Conservation (phyloP, 2,329 filamentous ascomycete species). For the Ceratocystis smalleyi region DNA sequence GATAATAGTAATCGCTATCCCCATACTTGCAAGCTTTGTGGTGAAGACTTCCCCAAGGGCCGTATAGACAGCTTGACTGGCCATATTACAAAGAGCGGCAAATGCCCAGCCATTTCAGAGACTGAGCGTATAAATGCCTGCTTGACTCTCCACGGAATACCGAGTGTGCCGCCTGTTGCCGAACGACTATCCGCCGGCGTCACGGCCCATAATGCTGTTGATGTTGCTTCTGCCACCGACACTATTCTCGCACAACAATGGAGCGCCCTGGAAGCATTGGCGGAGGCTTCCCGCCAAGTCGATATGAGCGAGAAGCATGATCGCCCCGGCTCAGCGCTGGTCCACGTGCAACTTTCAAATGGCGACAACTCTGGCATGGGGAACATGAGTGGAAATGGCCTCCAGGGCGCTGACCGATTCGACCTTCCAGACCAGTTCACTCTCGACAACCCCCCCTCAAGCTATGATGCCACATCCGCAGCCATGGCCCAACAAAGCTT, state of each 20-base stretch:
- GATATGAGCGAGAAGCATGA: slow-evolving; percentile 48
- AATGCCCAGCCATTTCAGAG: slow-evolving; percentile 64
- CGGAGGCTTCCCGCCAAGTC: slow-evolving; percentile 72
- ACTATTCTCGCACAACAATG: slow-evolving; percentile 41
- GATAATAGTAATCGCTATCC: slow-evolving; percentile 86
- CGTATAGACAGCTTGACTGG: slow-evolving; percentile 67
- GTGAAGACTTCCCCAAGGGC: slow-evolving; percentile 79
- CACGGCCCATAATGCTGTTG: slow-evolving; percentile 11
- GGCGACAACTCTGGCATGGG: slow-evolving; percentile 8
- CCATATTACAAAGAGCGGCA: slow-evolving; percentile 57
- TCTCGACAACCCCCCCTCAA: slow-evolving; percentile 38
- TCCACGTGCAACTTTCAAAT: slow-evolving; percentile 24
- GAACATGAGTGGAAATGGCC: slow-evolving; percentile 4
- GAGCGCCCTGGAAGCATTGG: slow-evolving; percentile 71
- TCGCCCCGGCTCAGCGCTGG: slow-evolving; percentile 18
- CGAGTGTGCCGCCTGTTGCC: slow-evolving; percentile 25
- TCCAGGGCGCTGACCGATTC: slow-evolving; percentile 26
- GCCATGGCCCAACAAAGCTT: slow-evolving; percentile 13
- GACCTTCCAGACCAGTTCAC: slow-evolving; percentile 45
- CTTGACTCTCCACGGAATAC: slow-evolving; percentile 55
- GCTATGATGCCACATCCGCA: slow-evolving; percentile 29
- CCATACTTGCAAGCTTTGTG: slow-evolving; percentile 78
- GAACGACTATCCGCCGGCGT: slow-evolving; percentile 8
- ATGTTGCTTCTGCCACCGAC: slow-evolving; percentile 15
- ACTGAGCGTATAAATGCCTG: slow-evolving; percentile 61